Conservation (phyloP, 305 asterid species). For the Ruellia speciosa region DNA sequence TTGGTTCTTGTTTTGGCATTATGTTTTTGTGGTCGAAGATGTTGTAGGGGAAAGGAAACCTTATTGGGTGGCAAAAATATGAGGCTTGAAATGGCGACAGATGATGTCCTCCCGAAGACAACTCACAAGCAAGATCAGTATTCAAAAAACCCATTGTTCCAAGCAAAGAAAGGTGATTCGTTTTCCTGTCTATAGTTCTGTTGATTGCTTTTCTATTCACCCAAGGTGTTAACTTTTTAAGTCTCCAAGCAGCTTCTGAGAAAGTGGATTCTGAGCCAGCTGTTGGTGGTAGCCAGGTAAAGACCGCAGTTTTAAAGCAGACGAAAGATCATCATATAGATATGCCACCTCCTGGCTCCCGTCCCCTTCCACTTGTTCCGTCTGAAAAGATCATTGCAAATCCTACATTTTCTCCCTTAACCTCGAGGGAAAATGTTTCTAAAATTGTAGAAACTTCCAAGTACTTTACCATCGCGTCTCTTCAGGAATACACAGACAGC, state of each 20-base stretch:
- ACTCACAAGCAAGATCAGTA: constrained; percentile 28
- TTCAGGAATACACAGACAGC: constrained; percentile 81
- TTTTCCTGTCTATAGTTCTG: constrained; percentile 4
- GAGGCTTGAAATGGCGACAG: constrained; percentile 28
- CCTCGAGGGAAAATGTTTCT: constrained; percentile 29
- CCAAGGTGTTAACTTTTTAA: not conserved
- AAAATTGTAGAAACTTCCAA: constrained; percentile 32
- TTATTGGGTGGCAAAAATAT: constrained; percentile 21
- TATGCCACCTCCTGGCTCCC: constrained; percentile 38
- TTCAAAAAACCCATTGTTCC: constrained; percentile 32
- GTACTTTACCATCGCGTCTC: constrained; percentile 58
- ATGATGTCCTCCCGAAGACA: constrained; percentile 24
- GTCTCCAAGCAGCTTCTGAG: constrained; percentile 28
- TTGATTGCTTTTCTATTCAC: not conserved
- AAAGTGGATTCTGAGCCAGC: constrained; percentile 30
- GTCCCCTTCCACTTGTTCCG: constrained; percentile 55
- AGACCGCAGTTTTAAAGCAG: constrained; percentile 24
- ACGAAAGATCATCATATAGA: constrained; percentile 45
- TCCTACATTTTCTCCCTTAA: constrained; percentile 47
- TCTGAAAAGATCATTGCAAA: constrained; percentile 50
- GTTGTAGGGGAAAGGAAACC: constrained; percentile 34
- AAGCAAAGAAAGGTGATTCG: constrained; percentile 38
- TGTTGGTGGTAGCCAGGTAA: constrained; percentile 30
- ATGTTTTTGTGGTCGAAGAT: constrained; percentile 33
- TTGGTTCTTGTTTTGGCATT: constrained; percentile 40